These are phyloP conservation scores for Lactarius indigo DNA, from an alignment of 768 basidiomycete genomes.

Conservation along the genomic window DNA sequence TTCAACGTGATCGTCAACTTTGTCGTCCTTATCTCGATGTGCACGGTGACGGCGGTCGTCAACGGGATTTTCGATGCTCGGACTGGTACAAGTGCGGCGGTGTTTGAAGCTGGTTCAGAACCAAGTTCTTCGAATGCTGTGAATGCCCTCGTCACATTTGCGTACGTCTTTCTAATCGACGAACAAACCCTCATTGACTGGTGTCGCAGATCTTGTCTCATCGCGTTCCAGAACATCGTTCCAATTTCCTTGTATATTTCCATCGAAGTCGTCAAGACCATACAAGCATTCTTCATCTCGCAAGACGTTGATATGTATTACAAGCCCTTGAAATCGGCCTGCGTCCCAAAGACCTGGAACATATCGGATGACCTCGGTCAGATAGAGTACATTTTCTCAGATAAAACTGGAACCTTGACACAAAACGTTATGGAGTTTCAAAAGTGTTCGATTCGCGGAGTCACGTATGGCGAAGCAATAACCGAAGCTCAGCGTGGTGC, in stretches of 20 bases:
- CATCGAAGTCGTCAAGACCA: constrained; percentile 97
- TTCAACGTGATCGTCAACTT: constrained; percentile 98
- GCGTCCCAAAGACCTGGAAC: constrained; percentile 97
- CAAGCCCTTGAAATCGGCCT: constrained; percentile 76
- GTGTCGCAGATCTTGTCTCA: constrained; percentile 71
- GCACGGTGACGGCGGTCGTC: constrained; percentile 67
- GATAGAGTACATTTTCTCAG: constrained; percentile 92
- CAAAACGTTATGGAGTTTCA: constrained; percentile 99
- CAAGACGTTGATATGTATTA: constrained; percentile 98
- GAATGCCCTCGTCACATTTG: constrained; percentile 86
- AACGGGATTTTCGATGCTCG: constrained; percentile 67
- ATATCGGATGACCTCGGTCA: constrained; percentile 98
- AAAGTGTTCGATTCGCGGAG: constrained; percentile 83
- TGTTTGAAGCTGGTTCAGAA: constrained; percentile 67
- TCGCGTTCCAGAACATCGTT: constrained; percentile 97
- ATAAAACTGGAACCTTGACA: constrained; percentile 96
- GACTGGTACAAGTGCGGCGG: constrained; percentile 59
- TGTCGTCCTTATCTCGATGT: constrained; percentile 70
- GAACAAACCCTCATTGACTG: neutral
- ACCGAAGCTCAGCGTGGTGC: constrained; percentile 95
- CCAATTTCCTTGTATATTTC: constrained; percentile 96
- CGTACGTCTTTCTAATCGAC: constrained; percentile 49
- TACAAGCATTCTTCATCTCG: constrained; percentile 94
- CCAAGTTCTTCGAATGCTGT: constrained; percentile 57
- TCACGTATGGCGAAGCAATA: constrained; percentile 87